phyloP scores from a whole-genome alignment of 345 rosid genomes.

The Hibiscus syriacus region DNA sequence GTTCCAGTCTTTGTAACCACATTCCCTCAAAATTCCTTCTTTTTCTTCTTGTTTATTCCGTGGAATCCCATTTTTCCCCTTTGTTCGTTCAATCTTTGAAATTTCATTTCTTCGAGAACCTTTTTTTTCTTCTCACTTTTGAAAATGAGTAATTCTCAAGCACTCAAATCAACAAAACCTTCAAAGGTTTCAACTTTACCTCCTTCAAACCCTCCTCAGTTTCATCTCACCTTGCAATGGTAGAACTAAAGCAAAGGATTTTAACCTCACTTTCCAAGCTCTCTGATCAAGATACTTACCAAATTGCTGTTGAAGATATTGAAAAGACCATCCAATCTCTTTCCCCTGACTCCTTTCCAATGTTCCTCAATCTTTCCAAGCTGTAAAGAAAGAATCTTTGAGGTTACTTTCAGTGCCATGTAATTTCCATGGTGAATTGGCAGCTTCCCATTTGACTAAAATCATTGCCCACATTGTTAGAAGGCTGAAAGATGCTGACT shows the following conservation, averaged over 20 bases:
- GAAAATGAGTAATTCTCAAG: constrained; percentile 40
- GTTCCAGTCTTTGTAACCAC: neutral
- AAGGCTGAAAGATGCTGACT: constrained; percentile 78
- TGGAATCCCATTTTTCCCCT: neutral
- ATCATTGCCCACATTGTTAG: constrained; percentile 65
- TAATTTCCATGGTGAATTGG: constrained; percentile 51
- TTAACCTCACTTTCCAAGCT: too few relatives aligned
- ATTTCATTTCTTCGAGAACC: neutral
- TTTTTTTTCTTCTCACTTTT: neutral
- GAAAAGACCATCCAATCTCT: too few relatives aligned
- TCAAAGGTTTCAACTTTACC: constrained; percentile 29
- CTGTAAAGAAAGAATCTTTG: constrained; percentile 83
- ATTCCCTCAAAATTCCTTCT: neutral
- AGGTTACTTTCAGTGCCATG: constrained; percentile 59
- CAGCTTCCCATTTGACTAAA: too few relatives aligned
- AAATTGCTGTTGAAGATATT: too few relatives aligned
- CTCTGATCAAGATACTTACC: too few relatives aligned
- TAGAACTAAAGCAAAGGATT: constrained; percentile 90
- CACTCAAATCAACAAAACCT: constrained; percentile 35
- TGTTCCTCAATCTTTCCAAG: constrained; percentile 86
- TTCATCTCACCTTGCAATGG: constrained; percentile 86
- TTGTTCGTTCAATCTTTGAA: neutral
- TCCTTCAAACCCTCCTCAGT: constrained; percentile 50
- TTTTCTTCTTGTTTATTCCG: neutral
- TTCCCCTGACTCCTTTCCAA: constrained; percentile 69